Conservation (phyloP, 2,329 filamentous ascomycete genomes). For the Aureobasidium leucospermi region DNA sequence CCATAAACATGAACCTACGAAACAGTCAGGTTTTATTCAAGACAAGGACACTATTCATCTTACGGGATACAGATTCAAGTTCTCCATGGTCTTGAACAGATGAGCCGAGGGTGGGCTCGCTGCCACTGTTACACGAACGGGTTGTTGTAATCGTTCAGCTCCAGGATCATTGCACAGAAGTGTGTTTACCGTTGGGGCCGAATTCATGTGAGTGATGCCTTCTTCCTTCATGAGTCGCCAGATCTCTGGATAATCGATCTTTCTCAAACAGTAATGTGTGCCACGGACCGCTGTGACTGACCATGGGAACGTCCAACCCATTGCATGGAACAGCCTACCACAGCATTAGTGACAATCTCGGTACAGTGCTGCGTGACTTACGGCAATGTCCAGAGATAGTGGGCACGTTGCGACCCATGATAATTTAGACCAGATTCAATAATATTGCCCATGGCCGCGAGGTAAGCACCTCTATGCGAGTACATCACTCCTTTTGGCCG, state of each 20-base stretch:
- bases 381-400: constrained; percentile 86
- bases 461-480: constrained; percentile 79
- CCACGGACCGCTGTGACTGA: constrained; percentile 85
- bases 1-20: constrained; percentile 78
- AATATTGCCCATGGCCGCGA: constrained; percentile 77
- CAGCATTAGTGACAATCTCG: background rate
- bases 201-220: constrained; percentile 88
- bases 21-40: background rate
- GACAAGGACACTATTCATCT: no score
- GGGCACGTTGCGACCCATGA: constrained; percentile 41
- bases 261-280: constrained; percentile 90
- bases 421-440: constrained; percentile 81
- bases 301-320: constrained; percentile 45
- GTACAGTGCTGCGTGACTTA: background rate
- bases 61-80: constrained; percentile 69
- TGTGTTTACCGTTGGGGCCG: constrained; percentile 93
- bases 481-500: constrained; percentile 88
- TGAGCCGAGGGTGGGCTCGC: constrained; percentile 84
- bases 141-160: constrained; percentile 57
- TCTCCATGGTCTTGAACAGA: constrained; percentile 88
- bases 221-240: constrained; percentile 85
- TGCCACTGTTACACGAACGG: constrained; percentile 83
- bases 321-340: constrained; percentile 60
- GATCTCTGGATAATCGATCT: constrained; percentile 89
- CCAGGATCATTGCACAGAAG: constrained; percentile 74